These are phyloP conservation scores for Emergomyces africanus DNA, from an alignment of 2,329 filamentous ascomycete genomes.

Conservation along the genomic window DNA sequence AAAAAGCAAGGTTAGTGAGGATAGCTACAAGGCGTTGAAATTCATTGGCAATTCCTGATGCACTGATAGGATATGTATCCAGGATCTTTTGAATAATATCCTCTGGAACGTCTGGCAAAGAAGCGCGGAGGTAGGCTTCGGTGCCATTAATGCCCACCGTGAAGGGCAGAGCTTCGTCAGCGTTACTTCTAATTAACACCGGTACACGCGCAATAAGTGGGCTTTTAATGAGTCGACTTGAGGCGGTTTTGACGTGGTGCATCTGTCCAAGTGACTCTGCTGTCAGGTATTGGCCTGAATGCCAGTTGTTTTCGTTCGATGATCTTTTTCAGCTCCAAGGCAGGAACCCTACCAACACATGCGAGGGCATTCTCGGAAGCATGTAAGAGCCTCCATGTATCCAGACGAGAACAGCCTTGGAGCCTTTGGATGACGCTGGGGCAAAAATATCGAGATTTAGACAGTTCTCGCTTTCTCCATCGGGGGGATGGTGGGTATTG, in stretches of 20 bases:
- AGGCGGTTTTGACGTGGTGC: constrained; percentile 11
- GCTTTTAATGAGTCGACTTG: constrained; percentile 1
- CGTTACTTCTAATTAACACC: constrained; percentile 16
- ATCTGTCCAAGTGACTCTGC: constrained; percentile 30
- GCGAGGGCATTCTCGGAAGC: constrained; percentile 4
- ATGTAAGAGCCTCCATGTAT: constrained; percentile 16
- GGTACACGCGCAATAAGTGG: constrained; percentile 14
- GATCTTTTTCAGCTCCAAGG: constrained; percentile 10
- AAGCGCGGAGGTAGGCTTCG: background rate
- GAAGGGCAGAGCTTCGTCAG: constrained; percentile 14
- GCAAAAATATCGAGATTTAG: constrained; percentile 22
- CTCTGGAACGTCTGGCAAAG: constrained; percentile 1
- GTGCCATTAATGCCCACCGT: constrained; percentile 9
- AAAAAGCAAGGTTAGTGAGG: constrained; percentile 12
- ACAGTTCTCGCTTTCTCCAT: constrained; percentile 22
- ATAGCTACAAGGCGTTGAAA: constrained; percentile 10
- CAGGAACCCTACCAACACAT: constrained; percentile 12
- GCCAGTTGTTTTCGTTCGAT: constrained; percentile 9
- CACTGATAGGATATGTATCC: constrained; percentile 9
- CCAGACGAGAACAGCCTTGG: constrained; percentile 20
- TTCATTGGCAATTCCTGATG: constrained; percentile 5
- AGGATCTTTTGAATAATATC: background rate
- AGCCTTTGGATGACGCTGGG: constrained; percentile 7
- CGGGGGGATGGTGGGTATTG: constrained; percentile 12
- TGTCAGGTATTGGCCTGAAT: constrained; percentile 8